A percentile compares a stretch with the other conserved stretches of the same genome.
phyloP scores from a whole-genome alignment of 2,329 filamentous ascomycete species.

The Trichothecium sympodiale region DNA sequence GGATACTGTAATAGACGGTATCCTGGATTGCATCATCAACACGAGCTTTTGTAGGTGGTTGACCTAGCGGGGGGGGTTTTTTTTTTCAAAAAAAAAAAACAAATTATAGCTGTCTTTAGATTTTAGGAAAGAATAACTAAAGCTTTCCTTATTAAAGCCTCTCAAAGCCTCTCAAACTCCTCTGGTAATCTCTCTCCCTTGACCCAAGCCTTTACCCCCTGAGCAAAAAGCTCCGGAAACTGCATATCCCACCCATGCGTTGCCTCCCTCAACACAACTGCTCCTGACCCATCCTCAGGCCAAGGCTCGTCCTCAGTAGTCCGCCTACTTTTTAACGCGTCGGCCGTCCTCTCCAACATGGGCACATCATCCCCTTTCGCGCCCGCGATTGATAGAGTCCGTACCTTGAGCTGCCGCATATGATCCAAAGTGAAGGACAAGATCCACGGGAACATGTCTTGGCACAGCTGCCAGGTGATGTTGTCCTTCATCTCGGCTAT shows the following conservation, averaged over 20 bases:
- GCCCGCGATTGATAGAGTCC: slow-evolving; percentile 17
- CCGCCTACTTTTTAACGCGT: slow-evolving; percentile 8
- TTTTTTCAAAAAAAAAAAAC: too few relatives aligned
- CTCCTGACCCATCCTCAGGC: slow-evolving; percentile 14
- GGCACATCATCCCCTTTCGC: slow-evolving; percentile 21
- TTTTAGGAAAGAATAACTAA: too few relatives aligned
- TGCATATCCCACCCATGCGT: slow-evolving; percentile 30
- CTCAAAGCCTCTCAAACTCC: slow-evolving; percentile 11
- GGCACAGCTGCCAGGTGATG: slow-evolving; percentile 13
- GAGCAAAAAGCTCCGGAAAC: slow-evolving; percentile 25
- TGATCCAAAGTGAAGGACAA: slow-evolving; percentile 14
- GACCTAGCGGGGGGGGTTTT: too few relatives aligned
- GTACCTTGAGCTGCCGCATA: slow-evolving; percentile 12
- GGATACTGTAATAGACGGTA: too few relatives aligned
- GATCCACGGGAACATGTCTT: slow-evolving; percentile 13
- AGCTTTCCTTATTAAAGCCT: too few relatives aligned
- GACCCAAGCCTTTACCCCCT: slow-evolving; percentile 24
- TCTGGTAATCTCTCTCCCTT: slow-evolving; percentile 14
- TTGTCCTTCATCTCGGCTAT: slow-evolving; percentile 22
- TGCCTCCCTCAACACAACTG: slow-evolving; percentile 21
- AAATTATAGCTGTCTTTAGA: too few relatives aligned
- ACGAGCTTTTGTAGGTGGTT: too few relatives aligned
- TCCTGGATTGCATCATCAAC: too few relatives aligned
- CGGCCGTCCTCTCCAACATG: slow-evolving; percentile 17
- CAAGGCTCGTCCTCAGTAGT: slow-evolving; percentile 9